A percentile compares a stretch with the other conserved stretches of the same genome.
Evolutionary conservation across 345 rosid genomes (phyloP).

Genomic region (Geranium rotundifolium): DNA sequence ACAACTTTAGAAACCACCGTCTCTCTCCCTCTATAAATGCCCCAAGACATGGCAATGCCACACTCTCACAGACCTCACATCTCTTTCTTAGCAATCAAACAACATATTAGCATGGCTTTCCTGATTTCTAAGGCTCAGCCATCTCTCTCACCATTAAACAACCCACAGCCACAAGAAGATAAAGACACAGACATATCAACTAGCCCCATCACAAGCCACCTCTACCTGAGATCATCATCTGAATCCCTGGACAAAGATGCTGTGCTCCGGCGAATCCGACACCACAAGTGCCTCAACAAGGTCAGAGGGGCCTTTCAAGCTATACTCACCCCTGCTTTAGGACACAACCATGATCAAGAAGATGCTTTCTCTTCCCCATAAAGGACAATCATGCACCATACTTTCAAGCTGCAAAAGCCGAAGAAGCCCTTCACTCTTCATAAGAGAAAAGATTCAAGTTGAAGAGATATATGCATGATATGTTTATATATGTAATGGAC

Average conservation of each 20-base stretch:
- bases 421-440: not conserved
- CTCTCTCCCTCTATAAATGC: not conserved
- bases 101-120: slow-evolving; percentile 16
- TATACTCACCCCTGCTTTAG: slow-evolving; percentile 13
- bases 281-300: slow-evolving; percentile 25
- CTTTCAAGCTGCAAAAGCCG: not conserved
- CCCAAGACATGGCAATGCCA: not conserved
- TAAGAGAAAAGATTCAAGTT: not conserved
- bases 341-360: slow-evolving; percentile 1
- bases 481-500: no score
- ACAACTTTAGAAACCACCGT: not conserved
- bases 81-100: not conserved
- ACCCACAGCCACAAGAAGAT: slow-evolving; percentile 6
- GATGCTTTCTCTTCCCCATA: slow-evolving; percentile 37
- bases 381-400: not conserved
- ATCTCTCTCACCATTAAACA: slow-evolving; percentile 6
- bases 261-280: slow-evolving; percentile 38
- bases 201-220: slow-evolving; percentile 18
- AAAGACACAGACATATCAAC: slow-evolving; percentile 5
- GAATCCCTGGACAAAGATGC: slow-evolving; percentile 20
- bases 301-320: slow-evolving; percentile 19
- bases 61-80: not conserved
- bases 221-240: slow-evolving; percentile 31
- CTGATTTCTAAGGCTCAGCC: slow-evolving; percentile 11
- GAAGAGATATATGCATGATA: not conserved